Conservation (phyloP, 208 protist species). For the Leptomonas pyrrhocoris region DNA sequence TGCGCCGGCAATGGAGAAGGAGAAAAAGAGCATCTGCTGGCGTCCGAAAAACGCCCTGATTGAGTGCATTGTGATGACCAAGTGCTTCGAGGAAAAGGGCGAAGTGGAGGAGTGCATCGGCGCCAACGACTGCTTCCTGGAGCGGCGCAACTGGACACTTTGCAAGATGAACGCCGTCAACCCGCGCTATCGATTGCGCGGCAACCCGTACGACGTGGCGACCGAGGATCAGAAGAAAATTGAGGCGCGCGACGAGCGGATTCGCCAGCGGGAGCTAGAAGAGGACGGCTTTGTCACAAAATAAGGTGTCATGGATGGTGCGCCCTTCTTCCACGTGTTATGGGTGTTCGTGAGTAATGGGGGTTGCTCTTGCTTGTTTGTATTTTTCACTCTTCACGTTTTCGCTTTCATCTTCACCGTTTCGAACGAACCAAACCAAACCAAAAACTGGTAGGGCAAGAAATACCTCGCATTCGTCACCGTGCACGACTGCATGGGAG, state of each 20-base stretch:
- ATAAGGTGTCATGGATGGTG: not conserved
- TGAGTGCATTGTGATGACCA: slow-evolving; percentile 83
- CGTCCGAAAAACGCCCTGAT: slow-evolving; percentile 87
- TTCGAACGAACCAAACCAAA: not conserved
- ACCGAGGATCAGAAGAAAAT: slow-evolving; percentile 90
- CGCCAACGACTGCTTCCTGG: slow-evolving; percentile 82
- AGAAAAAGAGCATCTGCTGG: slow-evolving; percentile 87
- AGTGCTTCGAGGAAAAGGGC: slow-evolving; percentile 87
- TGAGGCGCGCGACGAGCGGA: slow-evolving; percentile 83
- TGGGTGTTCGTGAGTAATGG: no score
- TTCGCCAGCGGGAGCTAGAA: slow-evolving; percentile 76
- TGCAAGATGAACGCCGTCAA: slow-evolving; percentile 92
- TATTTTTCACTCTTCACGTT: not conserved
- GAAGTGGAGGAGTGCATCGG: slow-evolving; percentile 81
- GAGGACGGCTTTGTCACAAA: slow-evolving; percentile 81
- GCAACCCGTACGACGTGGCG: slow-evolving; percentile 88
- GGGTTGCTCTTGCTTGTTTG: not conserved
- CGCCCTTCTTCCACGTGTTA: not conserved
- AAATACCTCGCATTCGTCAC: no score
- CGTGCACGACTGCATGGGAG: no score
- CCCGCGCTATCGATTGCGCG: slow-evolving; percentile 81
- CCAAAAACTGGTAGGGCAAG: no score
- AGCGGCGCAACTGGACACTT: slow-evolving; percentile 86
- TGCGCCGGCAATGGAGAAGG: slow-evolving; percentile 63
- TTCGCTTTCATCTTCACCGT: slow-evolving; percentile 3